Evolutionary conservation across 345 rosid species (phyloP).

Genomic region (Eucalyptus victrix): DNA sequence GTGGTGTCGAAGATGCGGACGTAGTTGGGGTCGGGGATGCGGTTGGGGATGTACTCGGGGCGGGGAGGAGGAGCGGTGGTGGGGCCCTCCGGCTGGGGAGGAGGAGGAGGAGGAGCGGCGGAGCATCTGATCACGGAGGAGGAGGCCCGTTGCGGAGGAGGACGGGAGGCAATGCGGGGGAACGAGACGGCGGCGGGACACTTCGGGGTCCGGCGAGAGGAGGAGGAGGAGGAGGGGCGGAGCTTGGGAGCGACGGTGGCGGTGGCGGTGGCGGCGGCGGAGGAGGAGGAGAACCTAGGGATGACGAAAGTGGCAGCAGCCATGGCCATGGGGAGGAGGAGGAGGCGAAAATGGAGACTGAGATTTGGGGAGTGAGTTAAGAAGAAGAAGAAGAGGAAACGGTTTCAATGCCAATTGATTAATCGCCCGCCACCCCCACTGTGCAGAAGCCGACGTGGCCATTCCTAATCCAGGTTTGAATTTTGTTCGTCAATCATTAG

Average conservation of each 20-base stretch:
- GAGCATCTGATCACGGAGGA: background rate
- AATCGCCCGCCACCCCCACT: too few species aligned
- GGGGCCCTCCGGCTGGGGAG: background rate
- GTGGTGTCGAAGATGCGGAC: slow-evolving; percentile 94
- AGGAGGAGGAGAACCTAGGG: background rate
- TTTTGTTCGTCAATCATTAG: too few species aligned
- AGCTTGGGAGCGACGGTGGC: slow-evolving; percentile 4
- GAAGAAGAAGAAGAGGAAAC: background rate
- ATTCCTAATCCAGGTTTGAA: too few species aligned
- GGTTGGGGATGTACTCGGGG: slow-evolving; percentile 62
- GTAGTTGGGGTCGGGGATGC: slow-evolving; percentile 60
- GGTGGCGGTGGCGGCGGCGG: slow-evolving; percentile 3
- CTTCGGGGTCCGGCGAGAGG: background rate
- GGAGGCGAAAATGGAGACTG: background rate
- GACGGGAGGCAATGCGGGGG: slow-evolving; percentile 40
- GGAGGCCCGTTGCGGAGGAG: background rate
- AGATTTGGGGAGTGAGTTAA: background rate
- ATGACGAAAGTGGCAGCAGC: background rate
- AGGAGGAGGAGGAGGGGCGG: background rate
- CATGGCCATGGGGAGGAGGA: background rate
- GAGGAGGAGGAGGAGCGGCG: background rate
- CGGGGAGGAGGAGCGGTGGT: slow-evolving; percentile 7
- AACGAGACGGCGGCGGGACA: slow-evolving; percentile 5
- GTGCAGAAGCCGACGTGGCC: too few species aligned
- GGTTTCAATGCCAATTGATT: too few species aligned